phyloP scores from a whole-genome alignment of 2,329 filamentous ascomycete genomes.

The Pyrenophora teres region DNA sequence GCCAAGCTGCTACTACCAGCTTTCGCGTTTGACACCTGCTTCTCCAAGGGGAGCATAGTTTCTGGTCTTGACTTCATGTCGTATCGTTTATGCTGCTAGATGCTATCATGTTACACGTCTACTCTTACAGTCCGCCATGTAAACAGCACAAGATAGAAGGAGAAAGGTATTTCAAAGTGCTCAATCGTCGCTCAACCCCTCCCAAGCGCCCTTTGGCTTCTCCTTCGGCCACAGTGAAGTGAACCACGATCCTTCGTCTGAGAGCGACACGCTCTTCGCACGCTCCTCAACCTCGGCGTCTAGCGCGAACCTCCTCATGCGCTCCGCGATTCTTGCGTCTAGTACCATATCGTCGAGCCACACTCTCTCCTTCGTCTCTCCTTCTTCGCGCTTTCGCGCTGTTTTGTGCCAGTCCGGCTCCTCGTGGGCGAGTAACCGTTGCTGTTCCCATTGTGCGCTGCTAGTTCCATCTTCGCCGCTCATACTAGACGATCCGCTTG shows the following conservation, averaged over 20 bases:
- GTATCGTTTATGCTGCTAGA: slow-evolving; percentile 23
- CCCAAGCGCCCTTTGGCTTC: slow-evolving; percentile 42
- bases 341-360: slow-evolving; percentile 77
- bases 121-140: slow-evolving; percentile 31
- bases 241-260: slow-evolving; percentile 33
- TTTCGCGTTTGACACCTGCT: not conserved
- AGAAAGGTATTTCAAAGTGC: slow-evolving; percentile 22
- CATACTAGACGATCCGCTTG: slow-evolving; percentile 33
- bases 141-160: slow-evolving; percentile 28
- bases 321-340: slow-evolving; percentile 73
- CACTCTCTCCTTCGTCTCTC: slow-evolving; percentile 61
- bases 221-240: slow-evolving; percentile 39
- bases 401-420: slow-evolving; percentile 85
- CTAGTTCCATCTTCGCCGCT: slow-evolving; percentile 39
- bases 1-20: slow-evolving; percentile 15
- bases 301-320: slow-evolving; percentile 82
- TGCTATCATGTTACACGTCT: slow-evolving; percentile 34
- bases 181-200: slow-evolving; percentile 38
- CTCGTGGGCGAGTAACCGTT: slow-evolving; percentile 68
- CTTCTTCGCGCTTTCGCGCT: slow-evolving; percentile 61
- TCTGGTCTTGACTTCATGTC: not conserved
- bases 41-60: not conserved
- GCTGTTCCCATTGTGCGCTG: slow-evolving; percentile 61
- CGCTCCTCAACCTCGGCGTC: slow-evolving; percentile 70
- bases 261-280: slow-evolving; percentile 48